Evolutionary conservation across 176 grass and related monocot species (phyloP).

Genomic region (Oryza punctata): DNA sequence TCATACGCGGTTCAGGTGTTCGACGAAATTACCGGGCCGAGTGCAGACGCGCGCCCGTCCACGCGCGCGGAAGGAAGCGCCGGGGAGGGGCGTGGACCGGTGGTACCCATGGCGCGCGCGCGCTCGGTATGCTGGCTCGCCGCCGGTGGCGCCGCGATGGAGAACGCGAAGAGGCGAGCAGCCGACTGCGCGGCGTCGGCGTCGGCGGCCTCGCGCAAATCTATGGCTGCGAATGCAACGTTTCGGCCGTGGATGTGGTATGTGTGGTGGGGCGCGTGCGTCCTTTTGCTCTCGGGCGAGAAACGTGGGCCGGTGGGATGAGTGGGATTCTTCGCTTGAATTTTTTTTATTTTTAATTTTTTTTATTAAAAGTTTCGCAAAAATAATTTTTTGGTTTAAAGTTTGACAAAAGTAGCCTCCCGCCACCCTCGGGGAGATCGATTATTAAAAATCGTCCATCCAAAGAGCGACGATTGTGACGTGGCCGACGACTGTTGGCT

Average conservation of each 20-base stretch:
- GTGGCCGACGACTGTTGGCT: too few species aligned
- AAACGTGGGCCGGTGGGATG: not conserved
- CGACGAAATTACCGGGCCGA: not conserved
- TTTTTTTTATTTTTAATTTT: too few species aligned
- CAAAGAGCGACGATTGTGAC: too few species aligned
- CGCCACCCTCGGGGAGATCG: too few species aligned
- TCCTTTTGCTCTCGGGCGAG: not conserved
- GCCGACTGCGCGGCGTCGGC: too few species aligned
- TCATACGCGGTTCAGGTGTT: not conserved
- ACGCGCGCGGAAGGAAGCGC: not conserved
- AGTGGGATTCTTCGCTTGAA: too few species aligned
- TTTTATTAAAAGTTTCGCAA: too few species aligned
- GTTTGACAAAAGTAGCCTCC: too few species aligned
- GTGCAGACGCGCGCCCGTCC: not conserved
- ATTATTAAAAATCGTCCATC: too few species aligned
- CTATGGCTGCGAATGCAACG: not conserved
- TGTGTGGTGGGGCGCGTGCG: not conserved
- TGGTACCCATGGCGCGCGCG: not conserved
- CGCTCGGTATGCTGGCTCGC: not conserved
- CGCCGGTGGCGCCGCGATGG: not conserved
- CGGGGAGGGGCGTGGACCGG: not conserved
- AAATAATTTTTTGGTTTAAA: too few species aligned
- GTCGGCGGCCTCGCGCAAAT: not conserved
- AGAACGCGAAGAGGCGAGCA: not conserved
- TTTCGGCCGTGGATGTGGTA: not conserved